Evolutionary conservation across 2,329 filamentous ascomycete genomes (phyloP).

Genomic region (Aureobasidium musti): DNA sequence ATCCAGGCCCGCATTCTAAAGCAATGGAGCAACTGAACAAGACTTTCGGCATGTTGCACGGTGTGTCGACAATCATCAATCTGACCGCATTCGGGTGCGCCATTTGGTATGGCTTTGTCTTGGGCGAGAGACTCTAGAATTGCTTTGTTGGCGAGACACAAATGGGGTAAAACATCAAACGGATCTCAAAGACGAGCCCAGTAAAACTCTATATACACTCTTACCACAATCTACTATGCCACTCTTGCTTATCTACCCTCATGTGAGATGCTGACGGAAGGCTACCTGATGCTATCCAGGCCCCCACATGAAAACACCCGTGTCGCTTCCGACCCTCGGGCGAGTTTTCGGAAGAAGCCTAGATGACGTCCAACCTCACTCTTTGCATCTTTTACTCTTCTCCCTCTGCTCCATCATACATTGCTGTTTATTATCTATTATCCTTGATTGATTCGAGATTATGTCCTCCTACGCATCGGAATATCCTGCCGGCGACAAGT

Average conservation of each 20-base stretch:
- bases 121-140: slow-evolving; percentile 61
- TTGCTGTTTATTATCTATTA: not conserved
- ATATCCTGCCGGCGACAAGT: slow-evolving; percentile 16
- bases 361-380: slow-evolving; percentile 34
- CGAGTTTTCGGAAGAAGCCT: not conserved
- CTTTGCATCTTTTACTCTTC: not conserved
- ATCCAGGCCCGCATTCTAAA: slow-evolving; percentile 73
- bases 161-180: not conserved
- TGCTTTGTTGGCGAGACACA: not conserved
- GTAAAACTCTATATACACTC: not conserved
- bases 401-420: not conserved
- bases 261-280: not conserved
- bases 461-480: slow-evolving; percentile 30
- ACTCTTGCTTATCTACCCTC: not conserved
- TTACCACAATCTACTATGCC: not conserved
- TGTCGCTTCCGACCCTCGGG: slow-evolving; percentile 32
- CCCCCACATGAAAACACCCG: slow-evolving; percentile 51
- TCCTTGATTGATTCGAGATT: not conserved
- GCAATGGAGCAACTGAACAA: slow-evolving; percentile 83
- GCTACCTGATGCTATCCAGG: slow-evolving; percentile 40
- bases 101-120: slow-evolving; percentile 73
- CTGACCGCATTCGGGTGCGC: slow-evolving; percentile 68
- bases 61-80: slow-evolving; percentile 78
- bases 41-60: slow-evolving; percentile 76
- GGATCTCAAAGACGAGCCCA: too few species aligned